phyloP scores from a whole-genome alignment of 2,329 filamentous ascomycete genomes.

The Nigrograna mackinnonii region DNA sequence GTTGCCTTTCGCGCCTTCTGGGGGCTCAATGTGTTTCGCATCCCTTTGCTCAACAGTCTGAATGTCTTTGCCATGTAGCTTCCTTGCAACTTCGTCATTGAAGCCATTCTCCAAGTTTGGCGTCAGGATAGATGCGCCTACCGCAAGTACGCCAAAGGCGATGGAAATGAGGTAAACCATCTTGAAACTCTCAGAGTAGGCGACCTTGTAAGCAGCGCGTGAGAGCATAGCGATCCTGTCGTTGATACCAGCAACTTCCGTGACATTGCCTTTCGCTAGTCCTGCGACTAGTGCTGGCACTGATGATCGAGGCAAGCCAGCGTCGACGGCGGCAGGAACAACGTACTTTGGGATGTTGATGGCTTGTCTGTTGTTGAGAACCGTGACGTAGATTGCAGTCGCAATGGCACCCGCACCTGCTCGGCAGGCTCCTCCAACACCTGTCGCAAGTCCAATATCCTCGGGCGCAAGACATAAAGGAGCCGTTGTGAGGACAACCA shows the following conservation, averaged over 20 bases:
- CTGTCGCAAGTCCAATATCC: constrained; percentile 16
- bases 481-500: constrained; percentile 12
- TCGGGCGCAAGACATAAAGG: constrained; percentile 16
- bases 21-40: too few species aligned
- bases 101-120: constrained; percentile 15
- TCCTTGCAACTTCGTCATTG: constrained; percentile 16
- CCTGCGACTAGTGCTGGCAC: constrained; percentile 12
- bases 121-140: constrained; percentile 15
- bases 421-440: constrained; percentile 15
- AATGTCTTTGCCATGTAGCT: constrained; percentile 13
- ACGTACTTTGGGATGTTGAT: constrained; percentile 12
- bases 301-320: constrained; percentile 12
- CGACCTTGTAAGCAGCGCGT: constrained; percentile 4
- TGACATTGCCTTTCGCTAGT: constrained; percentile 11
- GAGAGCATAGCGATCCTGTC: constrained; percentile 8
- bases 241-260: constrained; percentile 12
- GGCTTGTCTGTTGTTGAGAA: constrained; percentile 14
- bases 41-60: too few species aligned
- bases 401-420: constrained; percentile 17
- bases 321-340: constrained; percentile 10
- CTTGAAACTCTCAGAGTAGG: constrained; percentile 17
- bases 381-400: constrained; percentile 15
- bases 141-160: constrained; percentile 18
- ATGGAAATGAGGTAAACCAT: constrained; percentile 19
- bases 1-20: too few species aligned